Percentiles rank a stretch among this genome's conserved stretches.
These are phyloP conservation scores for Marasmius tenuissimus DNA, from an alignment of 1,284 basidiomycete species.

Conservation along the genomic window DNA sequence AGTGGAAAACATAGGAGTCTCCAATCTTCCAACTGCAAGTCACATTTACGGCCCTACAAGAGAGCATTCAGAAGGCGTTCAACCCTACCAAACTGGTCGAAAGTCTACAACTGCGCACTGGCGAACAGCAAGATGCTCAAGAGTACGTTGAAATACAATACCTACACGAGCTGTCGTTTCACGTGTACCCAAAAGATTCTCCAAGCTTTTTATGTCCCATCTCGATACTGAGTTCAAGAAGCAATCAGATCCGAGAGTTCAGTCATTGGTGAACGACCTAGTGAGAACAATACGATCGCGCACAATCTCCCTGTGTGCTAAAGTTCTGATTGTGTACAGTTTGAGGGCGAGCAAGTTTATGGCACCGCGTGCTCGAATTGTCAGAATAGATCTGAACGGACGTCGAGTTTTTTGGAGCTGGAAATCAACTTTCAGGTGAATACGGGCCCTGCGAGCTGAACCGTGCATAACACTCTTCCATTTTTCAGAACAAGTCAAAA, in stretches of 20 bases:
- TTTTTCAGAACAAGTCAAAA: constrained; percentile 59
- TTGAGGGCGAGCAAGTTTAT: constrained; percentile 82
- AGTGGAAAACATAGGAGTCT: constrained; percentile 49
- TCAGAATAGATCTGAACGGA: constrained; percentile 62
- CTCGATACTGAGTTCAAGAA: constrained; percentile 84
- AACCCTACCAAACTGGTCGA: constrained; percentile 84
- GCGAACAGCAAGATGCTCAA: constrained; percentile 92
- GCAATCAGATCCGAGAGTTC: constrained; percentile 59
- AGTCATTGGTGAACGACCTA: constrained; percentile 70
- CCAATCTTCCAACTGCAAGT: constrained; percentile 75
- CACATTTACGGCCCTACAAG: constrained; percentile 81
- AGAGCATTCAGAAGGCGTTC: constrained; percentile 65
- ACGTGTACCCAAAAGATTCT: constrained; percentile 61
- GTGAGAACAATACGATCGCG: constrained; percentile 32
- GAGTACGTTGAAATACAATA: constrained; percentile 56
- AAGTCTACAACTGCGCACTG: constrained; percentile 73
- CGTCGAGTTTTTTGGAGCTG: constrained; percentile 78
- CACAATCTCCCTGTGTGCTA: neutral
- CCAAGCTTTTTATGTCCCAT: constrained; percentile 89
- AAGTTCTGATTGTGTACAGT: constrained; percentile 44
- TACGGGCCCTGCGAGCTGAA: neutral
- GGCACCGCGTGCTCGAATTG: constrained; percentile 77
- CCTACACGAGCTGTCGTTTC: constrained; percentile 3
- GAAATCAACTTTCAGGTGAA: constrained; percentile 79
- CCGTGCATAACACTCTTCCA: neutral